Evolutionary conservation across 306 rosid genomes (phyloP).

Genomic region (Sophora flavescens): DNA sequence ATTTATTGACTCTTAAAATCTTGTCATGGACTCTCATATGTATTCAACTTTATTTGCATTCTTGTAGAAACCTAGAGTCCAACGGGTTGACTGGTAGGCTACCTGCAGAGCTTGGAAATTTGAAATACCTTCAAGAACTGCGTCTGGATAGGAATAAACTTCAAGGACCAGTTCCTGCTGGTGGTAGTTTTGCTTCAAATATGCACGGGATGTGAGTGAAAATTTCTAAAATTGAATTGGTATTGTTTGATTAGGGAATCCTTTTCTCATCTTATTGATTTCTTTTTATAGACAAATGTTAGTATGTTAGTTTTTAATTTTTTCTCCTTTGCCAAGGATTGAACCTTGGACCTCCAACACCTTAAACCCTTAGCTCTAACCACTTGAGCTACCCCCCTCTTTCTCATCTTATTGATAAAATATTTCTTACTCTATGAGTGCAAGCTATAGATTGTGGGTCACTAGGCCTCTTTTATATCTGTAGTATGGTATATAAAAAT

Average conservation of each 20-base stretch:
- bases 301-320: too few species aligned
- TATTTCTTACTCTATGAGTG: conserved; percentile 6
- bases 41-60: conserved; percentile 38
- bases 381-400: too few species aligned
- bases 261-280: background rate
- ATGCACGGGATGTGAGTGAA: conserved; percentile 69
- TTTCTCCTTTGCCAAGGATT: too few species aligned
- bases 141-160: conserved; percentile 87
- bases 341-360: too few species aligned
- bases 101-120: conserved; percentile 78
- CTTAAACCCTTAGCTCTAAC: too few species aligned
- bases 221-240: background rate
- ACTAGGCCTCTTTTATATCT: background rate
- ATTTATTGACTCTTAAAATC: conserved; percentile 21
- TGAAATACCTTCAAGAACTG: conserved; percentile 81
- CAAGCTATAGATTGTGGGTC: background rate
- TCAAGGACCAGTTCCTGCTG: conserved; percentile 76
- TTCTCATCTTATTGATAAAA: background rate
- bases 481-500: background rate
- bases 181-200: conserved; percentile 52
- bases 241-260: background rate
- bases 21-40: conserved; percentile 26
- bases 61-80: conserved; percentile 80
- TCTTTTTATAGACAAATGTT: too few species aligned
- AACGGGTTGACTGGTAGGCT: conserved; percentile 85